Evolutionary conservation across 169 alveolate species (phyloP), one percentile per base, ranked within the genome.

Genomic region (Plasmodium malariae): DNA sequence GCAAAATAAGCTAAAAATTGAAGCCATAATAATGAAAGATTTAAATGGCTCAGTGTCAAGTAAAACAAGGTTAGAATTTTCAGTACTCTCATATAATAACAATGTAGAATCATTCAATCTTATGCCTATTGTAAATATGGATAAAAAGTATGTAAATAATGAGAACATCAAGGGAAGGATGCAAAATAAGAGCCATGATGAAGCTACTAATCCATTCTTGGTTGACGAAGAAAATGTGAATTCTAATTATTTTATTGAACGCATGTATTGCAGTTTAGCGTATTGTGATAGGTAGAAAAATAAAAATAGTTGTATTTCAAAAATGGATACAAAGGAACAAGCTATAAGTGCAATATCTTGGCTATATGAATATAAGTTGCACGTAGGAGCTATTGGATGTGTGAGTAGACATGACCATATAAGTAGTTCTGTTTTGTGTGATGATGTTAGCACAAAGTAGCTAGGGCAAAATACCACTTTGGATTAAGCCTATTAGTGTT

Each of bases 361-460:
- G 87, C 5, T 72, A 0, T 72, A 28, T 37, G 37, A 68, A n/a
- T 28, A 48, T 17, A 72, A 51, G 51, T 0, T 72, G 26, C 87
- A 72, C 11, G 17, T 65, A 7, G 74, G 32, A 65, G n/a, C 74
- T 17, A 65, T 65, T 0, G 32, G n/a, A 6, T 74, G 88, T 24
- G 48, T 74, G 88, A 74, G 9, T 6, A 9, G 51, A 9, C 9
- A 40, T 40, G 9, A 40, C 51, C 51, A 40, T 40, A 9, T 40
- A 5, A 9, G n/a, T 6, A 40, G 51, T 40, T 40, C 51, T 6
- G 51, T 9, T 40, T 40, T 40, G 51, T 40, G 9, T 40, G 51
- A 6, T 6, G 51, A 5, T 40, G 51, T 9, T 40, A 5, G 5
- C n/a, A 40, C 5, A 40, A 40, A 9, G 51, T 6, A 6, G 51